Conservation (phyloP, 2,329 filamentous ascomycete species). For the Fusarium multiceps region DNA sequence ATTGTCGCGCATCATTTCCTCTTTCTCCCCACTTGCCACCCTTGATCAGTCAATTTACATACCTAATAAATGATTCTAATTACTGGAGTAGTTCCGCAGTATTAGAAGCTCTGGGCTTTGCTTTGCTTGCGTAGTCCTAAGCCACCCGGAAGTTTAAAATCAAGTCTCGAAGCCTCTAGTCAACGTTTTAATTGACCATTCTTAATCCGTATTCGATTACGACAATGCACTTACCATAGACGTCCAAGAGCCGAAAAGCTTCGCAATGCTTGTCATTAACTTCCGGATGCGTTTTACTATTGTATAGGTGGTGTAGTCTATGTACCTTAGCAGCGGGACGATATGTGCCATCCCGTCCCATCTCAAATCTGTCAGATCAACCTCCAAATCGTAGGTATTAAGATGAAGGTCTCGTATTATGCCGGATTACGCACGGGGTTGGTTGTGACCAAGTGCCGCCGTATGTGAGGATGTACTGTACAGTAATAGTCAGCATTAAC, state of each 20-base stretch:
- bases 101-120: background rate
- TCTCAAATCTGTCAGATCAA: background rate
- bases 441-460: background rate
- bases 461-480: background rate
- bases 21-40: constrained; percentile 1
- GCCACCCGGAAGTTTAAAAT: constrained; percentile 23
- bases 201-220: constrained; percentile 7
- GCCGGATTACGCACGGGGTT: constrained; percentile 2
- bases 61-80: constrained; percentile 9
- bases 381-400: constrained; percentile 6
- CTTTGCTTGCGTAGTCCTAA: constrained; percentile 26
- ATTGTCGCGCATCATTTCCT: constrained; percentile 25
- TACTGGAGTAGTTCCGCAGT: constrained; percentile 1
- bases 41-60: background rate
- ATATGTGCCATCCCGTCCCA: constrained; percentile 6
- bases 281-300: constrained; percentile 32
- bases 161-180: constrained; percentile 15
- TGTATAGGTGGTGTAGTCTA: background rate
- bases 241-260: constrained; percentile 17
- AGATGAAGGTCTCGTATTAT: constrained; percentile 24
- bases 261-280: constrained; percentile 7
- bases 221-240: constrained; percentile 18
- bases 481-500: constrained; percentile 20
- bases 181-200: background rate
- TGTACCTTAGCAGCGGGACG: background rate